phyloP scores from a whole-genome alignment of 306 rosid genomes.

The Pterocarpus macrocarpus region DNA sequence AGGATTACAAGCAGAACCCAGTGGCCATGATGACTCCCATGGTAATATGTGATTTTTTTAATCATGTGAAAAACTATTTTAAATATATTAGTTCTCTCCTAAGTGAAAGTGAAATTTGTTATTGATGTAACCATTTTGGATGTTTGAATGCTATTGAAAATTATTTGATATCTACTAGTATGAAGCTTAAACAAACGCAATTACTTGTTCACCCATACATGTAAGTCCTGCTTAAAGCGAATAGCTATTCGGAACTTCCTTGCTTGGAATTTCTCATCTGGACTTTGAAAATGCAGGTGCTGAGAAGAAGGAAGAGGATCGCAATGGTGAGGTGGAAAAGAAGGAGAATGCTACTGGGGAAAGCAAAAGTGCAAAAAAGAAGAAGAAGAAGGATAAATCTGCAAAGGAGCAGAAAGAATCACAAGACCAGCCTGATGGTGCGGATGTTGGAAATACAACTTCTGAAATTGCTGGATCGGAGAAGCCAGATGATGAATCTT shows the following conservation, averaged over 20 bases:
- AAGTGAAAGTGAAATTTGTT: neutral
- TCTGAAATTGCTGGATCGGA: constrained; percentile 56
- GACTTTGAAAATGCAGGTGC: constrained; percentile 42
- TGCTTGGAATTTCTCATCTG: constrained; percentile 3
- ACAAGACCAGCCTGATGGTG: constrained; percentile 56
- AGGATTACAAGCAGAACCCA: constrained; percentile 59
- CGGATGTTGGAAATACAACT: constrained; percentile 46
- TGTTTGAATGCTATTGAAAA: neutral
- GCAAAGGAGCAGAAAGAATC: constrained; percentile 70
- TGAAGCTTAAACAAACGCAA: neutral
- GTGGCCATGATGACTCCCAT: constrained; percentile 59
- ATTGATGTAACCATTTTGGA: neutral
- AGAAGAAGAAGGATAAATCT: constrained; percentile 84
- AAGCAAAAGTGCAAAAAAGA: constrained; percentile 71
- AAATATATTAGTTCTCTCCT: neutral
- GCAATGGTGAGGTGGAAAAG: constrained; percentile 59
- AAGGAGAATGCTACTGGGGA: constrained; percentile 64
- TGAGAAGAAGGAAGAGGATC: constrained; percentile 55
- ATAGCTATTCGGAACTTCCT: neutral
- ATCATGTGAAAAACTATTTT: neutral
- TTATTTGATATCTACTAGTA: neutral
- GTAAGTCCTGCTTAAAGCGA: neutral
- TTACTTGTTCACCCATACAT: neutral
- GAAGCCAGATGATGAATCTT: constrained; percentile 61
- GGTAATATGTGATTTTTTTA: constrained; percentile 54